Percentiles rank a stretch among this genome's conserved stretches.
Conservation (phyloP, 1,284 basidiomycete genomes). For the Chalciporus sp. region DNA sequence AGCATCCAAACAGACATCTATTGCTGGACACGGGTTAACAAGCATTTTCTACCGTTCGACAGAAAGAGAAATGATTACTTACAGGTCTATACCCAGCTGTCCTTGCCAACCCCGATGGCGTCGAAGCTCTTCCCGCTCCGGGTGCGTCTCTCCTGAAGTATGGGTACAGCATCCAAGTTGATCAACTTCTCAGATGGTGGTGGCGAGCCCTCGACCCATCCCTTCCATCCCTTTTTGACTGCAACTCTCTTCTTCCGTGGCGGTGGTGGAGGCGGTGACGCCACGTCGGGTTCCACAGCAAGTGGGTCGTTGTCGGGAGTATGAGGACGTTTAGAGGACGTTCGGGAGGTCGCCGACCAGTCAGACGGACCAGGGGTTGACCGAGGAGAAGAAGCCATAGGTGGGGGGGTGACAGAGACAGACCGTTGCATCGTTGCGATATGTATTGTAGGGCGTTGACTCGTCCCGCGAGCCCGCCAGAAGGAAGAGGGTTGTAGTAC, state of each 20-base stretch:
- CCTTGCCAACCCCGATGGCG: constrained; percentile 60
- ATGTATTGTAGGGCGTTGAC: constrained; percentile 66
- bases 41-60: constrained; percentile 31
- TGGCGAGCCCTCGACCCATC: constrained; percentile 82
- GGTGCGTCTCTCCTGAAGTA: constrained; percentile 65
- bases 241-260: constrained; percentile 68
- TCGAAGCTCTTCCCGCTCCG: constrained; percentile 82
- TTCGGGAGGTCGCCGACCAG: constrained; percentile 70
- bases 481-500: constrained; percentile 47
- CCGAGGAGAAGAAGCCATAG: constrained; percentile 61
- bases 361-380: constrained; percentile 74
- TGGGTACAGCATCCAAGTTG: constrained; percentile 68
- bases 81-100: constrained; percentile 50
- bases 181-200: constrained; percentile 78
- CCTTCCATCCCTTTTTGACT: constrained; percentile 81
- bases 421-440: constrained; percentile 67
- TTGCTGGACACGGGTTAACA: constrained; percentile 9
- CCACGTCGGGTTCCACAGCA: constrained; percentile 28
- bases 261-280: constrained; percentile 29
- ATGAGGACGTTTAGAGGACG: constrained; percentile 74
- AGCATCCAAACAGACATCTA: constrained; percentile 6
- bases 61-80: constrained; percentile 12
- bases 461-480: constrained; percentile 64
- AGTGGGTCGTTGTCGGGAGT: constrained; percentile 56
- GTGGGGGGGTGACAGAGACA: constrained; percentile 73